A percentile compares a stretch with the other conserved stretches of the same genome.
phyloP scores from a whole-genome alignment of 306 rosid genomes.

The Quercus bicolor region DNA sequence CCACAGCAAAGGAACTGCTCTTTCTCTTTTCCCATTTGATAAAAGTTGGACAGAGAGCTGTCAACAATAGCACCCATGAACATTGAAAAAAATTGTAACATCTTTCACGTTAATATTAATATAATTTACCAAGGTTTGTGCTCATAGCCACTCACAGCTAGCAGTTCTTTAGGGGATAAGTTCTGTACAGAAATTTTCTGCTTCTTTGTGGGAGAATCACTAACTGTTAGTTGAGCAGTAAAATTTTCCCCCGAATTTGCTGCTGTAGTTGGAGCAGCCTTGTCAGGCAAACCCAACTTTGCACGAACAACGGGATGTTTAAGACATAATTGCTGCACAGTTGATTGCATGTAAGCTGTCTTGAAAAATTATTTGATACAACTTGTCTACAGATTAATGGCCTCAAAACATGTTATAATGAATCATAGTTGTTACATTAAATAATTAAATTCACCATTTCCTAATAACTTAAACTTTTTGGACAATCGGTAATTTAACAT shows the following conservation, averaged over 20 bases:
- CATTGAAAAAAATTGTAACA: constrained; percentile 13
- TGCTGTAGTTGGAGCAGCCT: constrained; percentile 24
- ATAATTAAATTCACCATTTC: too few species aligned
- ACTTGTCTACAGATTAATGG: background rate
- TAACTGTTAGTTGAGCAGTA: constrained; percentile 31
- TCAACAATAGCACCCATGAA: constrained; percentile 27
- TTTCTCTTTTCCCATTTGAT: constrained; percentile 49
- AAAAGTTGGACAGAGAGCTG: constrained; percentile 74
- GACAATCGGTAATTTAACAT: too few species aligned
- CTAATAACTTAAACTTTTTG: too few species aligned
- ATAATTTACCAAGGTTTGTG: constrained; percentile 13
- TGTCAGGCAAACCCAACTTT: constrained; percentile 59
- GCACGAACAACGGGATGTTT: constrained; percentile 64
- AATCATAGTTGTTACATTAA: too few species aligned
- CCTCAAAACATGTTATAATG: background rate
- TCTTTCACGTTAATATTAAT: background rate
- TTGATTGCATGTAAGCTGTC: constrained; percentile 13
- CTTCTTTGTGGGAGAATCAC: constrained; percentile 53
- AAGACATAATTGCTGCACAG: constrained; percentile 66
- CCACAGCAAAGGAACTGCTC: constrained; percentile 68
- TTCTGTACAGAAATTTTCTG: constrained; percentile 44
- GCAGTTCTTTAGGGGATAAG: constrained; percentile 59
- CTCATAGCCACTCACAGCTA: constrained; percentile 53
- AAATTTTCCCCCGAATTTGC: constrained; percentile 23
- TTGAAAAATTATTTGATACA: background rate